Evolutionary conservation across 1,284 basidiomycete species (phyloP), one percentile per base, ranked within the genome.

Genomic region (Moniliophthora roreri): DNA sequence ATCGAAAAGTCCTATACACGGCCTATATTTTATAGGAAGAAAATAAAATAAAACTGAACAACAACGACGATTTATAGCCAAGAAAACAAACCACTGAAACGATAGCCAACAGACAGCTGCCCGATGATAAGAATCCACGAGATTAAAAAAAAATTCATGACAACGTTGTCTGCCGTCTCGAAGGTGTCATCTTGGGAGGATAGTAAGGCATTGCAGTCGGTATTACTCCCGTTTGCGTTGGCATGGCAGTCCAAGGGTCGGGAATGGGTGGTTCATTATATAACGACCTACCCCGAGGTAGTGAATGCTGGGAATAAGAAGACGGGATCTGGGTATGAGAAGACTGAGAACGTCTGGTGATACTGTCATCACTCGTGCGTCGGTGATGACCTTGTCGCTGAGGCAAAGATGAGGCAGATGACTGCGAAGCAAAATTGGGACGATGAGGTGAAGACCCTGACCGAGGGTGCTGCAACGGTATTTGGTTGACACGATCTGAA

Each of bases 161-260:
- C 23, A 41, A 41, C 44, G 44, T 26, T n/a, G 44, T 46, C n/a
- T 46, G 44, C 13, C 44, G 44, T 24, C 44, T 46, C 11, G 15
- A 15, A 13, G 44, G 23, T 32, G 26, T 24, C 44, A 16, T 16
- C 28, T 28, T 46, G 11, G 44, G 24, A 32, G 13, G 24, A 18
- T 23, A 46, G 16, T 52, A 52, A 20, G 53, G 48, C 53, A 54
- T 54, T 8, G 35, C 34, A 8, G 48, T 54, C 11, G 54, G 54
- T 26, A 50, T 36, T 16, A 34, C 28, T 41, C 55, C 51, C 18
- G 36, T 41, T 41, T 38, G 21, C 15, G 51, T 50, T 8, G 55
- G 55, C 48, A 52, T 52, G 8, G 55, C 55, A 11, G 55, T 53
- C 55, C 55, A 56, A n/a, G 55, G 55, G 24, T 38, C 53, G n/a